phyloP scores from a whole-genome alignment of 2,329 filamentous ascomycete species.

The Xylaria sp. region DNA sequence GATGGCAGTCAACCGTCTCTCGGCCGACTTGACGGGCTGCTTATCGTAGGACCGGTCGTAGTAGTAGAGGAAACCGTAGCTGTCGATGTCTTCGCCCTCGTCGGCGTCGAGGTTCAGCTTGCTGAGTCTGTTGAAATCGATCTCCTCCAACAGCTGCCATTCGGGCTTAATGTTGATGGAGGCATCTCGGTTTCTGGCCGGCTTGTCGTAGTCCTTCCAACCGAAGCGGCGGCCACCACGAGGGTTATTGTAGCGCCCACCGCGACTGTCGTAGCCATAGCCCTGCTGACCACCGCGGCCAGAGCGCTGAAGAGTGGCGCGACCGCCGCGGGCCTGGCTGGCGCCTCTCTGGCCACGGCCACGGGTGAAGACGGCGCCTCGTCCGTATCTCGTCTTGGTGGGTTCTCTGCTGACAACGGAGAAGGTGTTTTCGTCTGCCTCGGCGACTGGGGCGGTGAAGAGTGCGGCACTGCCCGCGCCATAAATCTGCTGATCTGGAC shows the following conservation, averaged over 20 bases:
- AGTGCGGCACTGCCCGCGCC: conserved; percentile 86
- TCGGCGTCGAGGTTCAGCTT: conserved; percentile 97
- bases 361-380: conserved; percentile 90
- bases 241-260: conserved; percentile 75
- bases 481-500: conserved; percentile 92
- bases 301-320: conserved; percentile 75
- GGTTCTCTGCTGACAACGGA: conserved; percentile 97
- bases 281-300: conserved; percentile 74
- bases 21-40: conserved; percentile 85
- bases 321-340: conserved; percentile 69
- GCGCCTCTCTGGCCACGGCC: conserved; percentile 83
- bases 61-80: conserved; percentile 97
- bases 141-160: conserved; percentile 96
- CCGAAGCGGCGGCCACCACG: conserved; percentile 90
- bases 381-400: conserved; percentile 85
- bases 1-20: conserved; percentile 87
- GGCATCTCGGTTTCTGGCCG: conserved; percentile 92
- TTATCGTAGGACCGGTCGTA: conserved; percentile 98
- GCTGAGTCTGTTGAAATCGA: conserved; percentile 93
- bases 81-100: conserved; percentile 93
- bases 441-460: conserved; percentile 90
- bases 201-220: conserved; percentile 99
- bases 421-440: conserved; percentile 92
- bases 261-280: conserved; percentile 76
- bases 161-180: conserved; percentile 96